phyloP scores from a whole-genome alignment of 2,329 filamentous ascomycete species.

The Alternaria tenuissima region DNA sequence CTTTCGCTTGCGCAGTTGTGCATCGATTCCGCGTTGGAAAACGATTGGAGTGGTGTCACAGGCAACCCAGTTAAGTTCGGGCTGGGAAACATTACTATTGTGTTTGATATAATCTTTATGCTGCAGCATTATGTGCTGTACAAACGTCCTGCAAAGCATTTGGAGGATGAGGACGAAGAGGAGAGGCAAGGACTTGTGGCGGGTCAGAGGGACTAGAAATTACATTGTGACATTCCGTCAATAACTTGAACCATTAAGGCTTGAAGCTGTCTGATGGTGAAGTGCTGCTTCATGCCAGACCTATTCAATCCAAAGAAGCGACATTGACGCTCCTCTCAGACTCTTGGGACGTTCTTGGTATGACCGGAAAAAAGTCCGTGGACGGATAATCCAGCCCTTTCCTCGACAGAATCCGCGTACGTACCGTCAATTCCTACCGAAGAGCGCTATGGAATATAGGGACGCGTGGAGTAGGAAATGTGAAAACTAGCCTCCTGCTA shows the following conservation, averaged over 20 bases:
- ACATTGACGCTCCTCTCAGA: not conserved
- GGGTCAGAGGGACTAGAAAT: conserved; percentile 7
- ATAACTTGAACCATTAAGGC: not conserved
- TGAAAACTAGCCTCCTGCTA: rapidly evolving
- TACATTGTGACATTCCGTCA: not conserved
- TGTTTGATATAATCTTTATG: conserved; percentile 88
- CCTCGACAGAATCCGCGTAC: not conserved
- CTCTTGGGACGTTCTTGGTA: not conserved
- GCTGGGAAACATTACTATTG: conserved; percentile 82
- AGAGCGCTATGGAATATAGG: not conserved
- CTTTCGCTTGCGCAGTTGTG: conserved; percentile 82
- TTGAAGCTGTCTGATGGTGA: not conserved
- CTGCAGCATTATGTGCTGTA: conserved; percentile 89
- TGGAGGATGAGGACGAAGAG: conserved; percentile 41
- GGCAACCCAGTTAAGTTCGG: conserved; percentile 93
- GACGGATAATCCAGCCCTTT: not conserved
- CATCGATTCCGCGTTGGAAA: conserved; percentile 84
- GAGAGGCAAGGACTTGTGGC: conserved; percentile 35
- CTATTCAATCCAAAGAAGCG: not conserved
- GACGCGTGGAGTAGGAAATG: not conserved
- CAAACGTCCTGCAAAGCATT: conserved; percentile 38
- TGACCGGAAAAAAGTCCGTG: not conserved
- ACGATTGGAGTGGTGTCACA: conserved; percentile 88
- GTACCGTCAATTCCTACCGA: not conserved
- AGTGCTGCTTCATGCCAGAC: not conserved